Conservation (phyloP, 441 rosid species). For the Daphne laureola region DNA sequence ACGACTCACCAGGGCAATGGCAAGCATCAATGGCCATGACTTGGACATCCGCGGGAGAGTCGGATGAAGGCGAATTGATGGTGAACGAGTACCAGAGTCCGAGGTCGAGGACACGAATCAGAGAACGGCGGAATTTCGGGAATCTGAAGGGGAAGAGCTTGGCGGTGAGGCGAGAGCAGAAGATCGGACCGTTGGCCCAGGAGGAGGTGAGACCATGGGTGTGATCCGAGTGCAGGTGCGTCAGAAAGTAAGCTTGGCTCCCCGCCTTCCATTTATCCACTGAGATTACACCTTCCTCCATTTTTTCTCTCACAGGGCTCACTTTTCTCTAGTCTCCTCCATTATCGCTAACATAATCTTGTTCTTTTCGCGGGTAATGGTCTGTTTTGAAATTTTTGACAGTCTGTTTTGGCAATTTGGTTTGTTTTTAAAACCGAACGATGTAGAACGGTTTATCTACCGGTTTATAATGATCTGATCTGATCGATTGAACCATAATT, state of each 20-base stretch:
- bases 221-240: constrained; percentile 75
- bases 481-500: too few relatives aligned
- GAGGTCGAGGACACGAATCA: constrained; percentile 49
- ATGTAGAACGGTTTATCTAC: too few relatives aligned
- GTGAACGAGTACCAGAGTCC: constrained; percentile 51
- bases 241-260: constrained; percentile 70
- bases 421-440: too few relatives aligned
- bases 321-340: too few relatives aligned
- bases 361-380: too few relatives aligned
- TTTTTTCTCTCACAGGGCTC: constrained; percentile 14
- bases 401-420: too few relatives aligned
- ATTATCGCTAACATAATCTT: too few relatives aligned
- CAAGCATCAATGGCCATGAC: constrained; percentile 67
- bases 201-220: constrained; percentile 49
- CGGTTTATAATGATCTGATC: too few relatives aligned
- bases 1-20: constrained; percentile 63
- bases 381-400: too few relatives aligned
- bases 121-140: constrained; percentile 54
- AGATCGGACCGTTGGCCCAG: constrained; percentile 59
- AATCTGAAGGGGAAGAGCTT: constrained; percentile 60
- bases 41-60: constrained; percentile 25
- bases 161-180: constrained; percentile 74
- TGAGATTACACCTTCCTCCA: constrained; percentile 71
- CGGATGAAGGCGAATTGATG: constrained; percentile 41
- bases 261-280: constrained; percentile 66